A percentile compares a stretch with the other conserved stretches of the same genome.
These are phyloP conservation scores for Ogataea nakhonphanomensis DNA, from an alignment of 805 yeast species.

Conservation along the genomic window DNA sequence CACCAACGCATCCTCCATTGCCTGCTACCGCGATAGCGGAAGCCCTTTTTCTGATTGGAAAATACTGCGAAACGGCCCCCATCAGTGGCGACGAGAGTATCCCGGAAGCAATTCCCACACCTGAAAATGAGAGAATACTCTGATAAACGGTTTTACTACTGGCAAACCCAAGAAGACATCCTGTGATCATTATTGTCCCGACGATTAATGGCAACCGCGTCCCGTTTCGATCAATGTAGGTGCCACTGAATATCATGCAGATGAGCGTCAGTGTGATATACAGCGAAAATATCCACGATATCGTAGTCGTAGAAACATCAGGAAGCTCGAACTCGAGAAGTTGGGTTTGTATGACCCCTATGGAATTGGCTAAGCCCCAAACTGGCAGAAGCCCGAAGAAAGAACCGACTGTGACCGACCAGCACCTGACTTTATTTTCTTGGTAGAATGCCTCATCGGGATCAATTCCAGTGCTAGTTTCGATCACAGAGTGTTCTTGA, in stretches of 20 bases:
- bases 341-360: slow-evolving; percentile 61
- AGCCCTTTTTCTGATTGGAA: slow-evolving; percentile 49
- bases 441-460: slow-evolving; percentile 24
- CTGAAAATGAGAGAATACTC: slow-evolving; percentile 56
- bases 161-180: slow-evolving; percentile 52
- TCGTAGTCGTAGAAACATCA: slow-evolving; percentile 40
- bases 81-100: slow-evolving; percentile 57
- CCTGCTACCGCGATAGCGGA: slow-evolving; percentile 48
- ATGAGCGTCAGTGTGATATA: slow-evolving; percentile 45
- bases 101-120: slow-evolving; percentile 59
- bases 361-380: slow-evolving; percentile 54
- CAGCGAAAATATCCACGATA: slow-evolving; percentile 66
- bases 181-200: slow-evolving; percentile 35
- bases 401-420: slow-evolving; percentile 39
- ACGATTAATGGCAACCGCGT: slow-evolving; percentile 40
- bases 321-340: slow-evolving; percentile 55
- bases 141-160: slow-evolving; percentile 51
- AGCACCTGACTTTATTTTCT: slow-evolving; percentile 40
- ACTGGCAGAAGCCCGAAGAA: slow-evolving; percentile 38
- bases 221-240: slow-evolving; percentile 61
- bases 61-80: slow-evolving; percentile 64
- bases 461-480: neutral
- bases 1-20: slow-evolving; percentile 52
- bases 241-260: slow-evolving; percentile 35
- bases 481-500: neutral